Evolutionary conservation across 2,329 filamentous ascomycete genomes (phyloP), one percentile per base, ranked within the genome.

Genomic region (Ascochyta lentis): DNA sequence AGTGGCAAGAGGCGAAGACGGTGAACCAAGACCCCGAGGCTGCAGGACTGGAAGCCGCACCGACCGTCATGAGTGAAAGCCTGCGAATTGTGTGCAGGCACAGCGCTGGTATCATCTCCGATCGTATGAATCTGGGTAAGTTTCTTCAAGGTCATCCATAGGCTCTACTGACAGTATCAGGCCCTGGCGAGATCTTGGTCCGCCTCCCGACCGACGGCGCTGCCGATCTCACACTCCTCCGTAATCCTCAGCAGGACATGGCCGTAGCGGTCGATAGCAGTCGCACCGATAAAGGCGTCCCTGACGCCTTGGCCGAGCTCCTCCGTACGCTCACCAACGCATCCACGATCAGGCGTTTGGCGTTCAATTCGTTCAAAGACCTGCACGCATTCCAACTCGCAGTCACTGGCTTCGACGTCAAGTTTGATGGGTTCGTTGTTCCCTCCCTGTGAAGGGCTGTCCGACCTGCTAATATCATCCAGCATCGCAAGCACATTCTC

Each of bases 301-400:
- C 86, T 0, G 82, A 84, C 27, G 86, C 86, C 42, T 79, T 96
- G 54, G 76, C 82, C 1, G 83, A 87, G n/a, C 83, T 89, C 3
- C 74, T 93, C 33, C 84, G 87, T 47, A 80, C 71, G 59, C 73
- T 76, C 44, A 89, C 72, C 74, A 82, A 60, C 66, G 82, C 81
- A 23, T 83, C 84, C 40, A 92, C 91, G 0, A 84, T 93, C 48
- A 87, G 92, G 26, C 89, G 85, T 2, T 88, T 91, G 38, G 76
- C 73, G 1, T 82, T 78, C 56, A 73, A 73, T 42, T 71, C 74
- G 4, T 71, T 73, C 45, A 66, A 70, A 39, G 80, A 93, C 63
- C 79, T 97, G 10, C 92, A 96, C 71, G 78, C 81, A 7, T 96
- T 96, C 74, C 86, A 96, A 72, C 80, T 82, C 44, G 89, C 91